Percentiles rank a stretch among this genome's conserved stretches.
phyloP scores from a whole-genome alignment of 805 yeast genomes.

The Candida qinlingensis region DNA sequence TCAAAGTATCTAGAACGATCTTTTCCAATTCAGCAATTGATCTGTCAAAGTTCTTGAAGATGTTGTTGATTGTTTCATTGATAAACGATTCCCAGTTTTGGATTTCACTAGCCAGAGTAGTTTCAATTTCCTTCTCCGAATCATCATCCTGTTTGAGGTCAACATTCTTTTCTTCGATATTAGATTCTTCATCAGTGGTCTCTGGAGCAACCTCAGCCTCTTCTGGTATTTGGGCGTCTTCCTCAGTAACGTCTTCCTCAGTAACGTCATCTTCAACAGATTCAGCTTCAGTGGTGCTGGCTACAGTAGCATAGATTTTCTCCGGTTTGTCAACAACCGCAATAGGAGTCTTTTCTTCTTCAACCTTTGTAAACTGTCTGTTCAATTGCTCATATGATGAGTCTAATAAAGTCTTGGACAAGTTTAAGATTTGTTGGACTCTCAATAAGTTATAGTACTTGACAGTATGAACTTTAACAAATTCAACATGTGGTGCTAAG shows the following conservation, averaged over 20 bases:
- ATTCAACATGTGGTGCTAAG: slow-evolving; percentile 3
- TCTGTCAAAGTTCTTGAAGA: slow-evolving; percentile 33
- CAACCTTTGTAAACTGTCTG: slow-evolving; percentile 8
- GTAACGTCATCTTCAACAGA: slow-evolving; percentile 4
- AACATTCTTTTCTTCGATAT: slow-evolving; percentile 1
- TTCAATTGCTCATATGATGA: slow-evolving; percentile 15
- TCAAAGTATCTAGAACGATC: slow-evolving; percentile 23
- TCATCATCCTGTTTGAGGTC: slow-evolving; percentile 6
- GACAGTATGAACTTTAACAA: neutral
- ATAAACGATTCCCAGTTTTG: slow-evolving; percentile 32
- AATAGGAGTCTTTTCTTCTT: slow-evolving; percentile 4
- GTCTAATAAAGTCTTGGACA: slow-evolving; percentile 13
- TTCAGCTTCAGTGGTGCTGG: neutral
- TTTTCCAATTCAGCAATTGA: slow-evolving; percentile 30
- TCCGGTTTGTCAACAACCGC: slow-evolving; percentile 1
- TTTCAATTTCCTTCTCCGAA: slow-evolving; percentile 2
- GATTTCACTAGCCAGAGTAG: slow-evolving; percentile 30
- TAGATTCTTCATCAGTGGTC: slow-evolving; percentile 2
- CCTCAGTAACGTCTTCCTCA: slow-evolving; percentile 8
- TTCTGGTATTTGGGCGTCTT: neutral
- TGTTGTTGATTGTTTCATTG: slow-evolving; percentile 32
- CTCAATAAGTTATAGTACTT: slow-evolving; percentile 16
- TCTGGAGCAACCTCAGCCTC: neutral
- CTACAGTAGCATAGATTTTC: neutral
- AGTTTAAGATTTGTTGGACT: slow-evolving; percentile 14